phyloP scores from a whole-genome alignment of 805 yeast genomes.

The Scheffersomyces coipomensis region DNA sequence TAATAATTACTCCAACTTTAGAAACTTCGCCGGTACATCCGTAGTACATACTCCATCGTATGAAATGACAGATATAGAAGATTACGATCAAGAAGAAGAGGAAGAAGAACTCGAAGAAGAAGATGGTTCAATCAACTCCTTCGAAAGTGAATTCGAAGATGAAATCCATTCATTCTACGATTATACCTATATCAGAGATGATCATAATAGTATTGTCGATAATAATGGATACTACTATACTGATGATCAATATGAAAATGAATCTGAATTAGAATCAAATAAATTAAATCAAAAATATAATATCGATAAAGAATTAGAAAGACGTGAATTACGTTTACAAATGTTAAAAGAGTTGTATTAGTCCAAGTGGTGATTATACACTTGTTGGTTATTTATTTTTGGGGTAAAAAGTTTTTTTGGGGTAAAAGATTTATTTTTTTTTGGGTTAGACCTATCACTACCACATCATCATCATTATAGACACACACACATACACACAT shows the following conservation, averaged over 20 bases:
- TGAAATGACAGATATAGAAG: background rate
- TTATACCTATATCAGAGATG: background rate
- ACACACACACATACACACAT: too few species aligned
- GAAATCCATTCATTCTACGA: slow-evolving; percentile 3
- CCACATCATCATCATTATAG: too few species aligned
- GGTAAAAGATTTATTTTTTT: too few species aligned
- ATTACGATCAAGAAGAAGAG: slow-evolving; percentile 1
- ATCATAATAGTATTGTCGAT: background rate
- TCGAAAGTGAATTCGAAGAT: background rate
- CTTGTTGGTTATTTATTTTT: too few species aligned
- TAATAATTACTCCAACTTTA: slow-evolving; percentile 17
- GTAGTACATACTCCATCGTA: slow-evolving; percentile 2
- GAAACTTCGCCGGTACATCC: slow-evolving; percentile 23
- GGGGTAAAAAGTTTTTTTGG: too few species aligned
- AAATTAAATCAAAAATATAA: slow-evolving; percentile 2
- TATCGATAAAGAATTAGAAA: slow-evolving; percentile 31
- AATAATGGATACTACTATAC: slow-evolving; percentile 15
- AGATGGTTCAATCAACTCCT: background rate
- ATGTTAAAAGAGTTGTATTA: slow-evolving; percentile 29
- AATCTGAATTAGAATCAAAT: background rate
- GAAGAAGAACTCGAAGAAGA: slow-evolving; percentile 18
- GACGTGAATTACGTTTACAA: slow-evolving; percentile 37
- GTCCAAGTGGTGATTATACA: background rate
- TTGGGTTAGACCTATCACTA: too few species aligned
- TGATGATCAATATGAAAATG: slow-evolving; percentile 11